A percentile compares a stretch with the other conserved stretches of the same genome.
These are phyloP conservation scores for Tilletia caries DNA, from an alignment of 1,284 basidiomycete species.

Conservation along the genomic window DNA sequence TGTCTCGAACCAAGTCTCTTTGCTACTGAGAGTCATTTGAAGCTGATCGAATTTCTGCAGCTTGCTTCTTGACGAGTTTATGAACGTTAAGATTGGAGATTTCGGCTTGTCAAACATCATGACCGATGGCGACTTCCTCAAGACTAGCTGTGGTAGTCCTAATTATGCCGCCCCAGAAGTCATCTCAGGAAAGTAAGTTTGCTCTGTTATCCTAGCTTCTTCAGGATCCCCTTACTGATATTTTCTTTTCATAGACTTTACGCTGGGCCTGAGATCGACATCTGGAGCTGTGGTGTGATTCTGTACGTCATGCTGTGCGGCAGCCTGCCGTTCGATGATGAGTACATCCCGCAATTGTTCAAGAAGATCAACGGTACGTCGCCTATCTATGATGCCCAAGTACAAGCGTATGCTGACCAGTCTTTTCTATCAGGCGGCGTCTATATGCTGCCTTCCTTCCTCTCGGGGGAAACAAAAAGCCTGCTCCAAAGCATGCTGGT, in stretches of 20 bases:
- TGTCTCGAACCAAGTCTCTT: background rate
- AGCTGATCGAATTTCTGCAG: background rate
- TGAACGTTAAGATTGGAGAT: constrained; percentile 53
- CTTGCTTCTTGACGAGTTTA: constrained; percentile 48
- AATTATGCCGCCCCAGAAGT: constrained; percentile 54
- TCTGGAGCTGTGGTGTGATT: constrained; percentile 53
- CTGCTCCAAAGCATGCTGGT: constrained; percentile 51
- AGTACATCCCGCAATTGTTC: constrained; percentile 53
- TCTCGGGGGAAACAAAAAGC: constrained; percentile 47
- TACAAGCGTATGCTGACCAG: too few relatives aligned
- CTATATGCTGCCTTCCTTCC: constrained; percentile 47
- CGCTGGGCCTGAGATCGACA: constrained; percentile 52
- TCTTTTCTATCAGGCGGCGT: constrained; percentile 35
- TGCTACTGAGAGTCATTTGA: too few relatives aligned
- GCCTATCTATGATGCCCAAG: background rate
- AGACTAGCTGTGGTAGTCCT: constrained; percentile 52
- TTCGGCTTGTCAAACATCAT: constrained; percentile 54
- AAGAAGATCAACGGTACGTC: constrained; percentile 48
- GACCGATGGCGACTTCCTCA: constrained; percentile 53
- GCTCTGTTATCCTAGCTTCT: background rate
- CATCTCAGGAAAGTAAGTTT: constrained; percentile 40
- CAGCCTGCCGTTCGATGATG: constrained; percentile 51
- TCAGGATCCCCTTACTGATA: background rate
- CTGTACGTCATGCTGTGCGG: constrained; percentile 53
- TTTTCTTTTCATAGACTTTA: constrained; percentile 30